Evolutionary conservation across 1,139 yeast genomes (phyloP), one percentile per base, ranked within the genome.

Genomic region (Debaryomycetaceae sp.): DNA sequence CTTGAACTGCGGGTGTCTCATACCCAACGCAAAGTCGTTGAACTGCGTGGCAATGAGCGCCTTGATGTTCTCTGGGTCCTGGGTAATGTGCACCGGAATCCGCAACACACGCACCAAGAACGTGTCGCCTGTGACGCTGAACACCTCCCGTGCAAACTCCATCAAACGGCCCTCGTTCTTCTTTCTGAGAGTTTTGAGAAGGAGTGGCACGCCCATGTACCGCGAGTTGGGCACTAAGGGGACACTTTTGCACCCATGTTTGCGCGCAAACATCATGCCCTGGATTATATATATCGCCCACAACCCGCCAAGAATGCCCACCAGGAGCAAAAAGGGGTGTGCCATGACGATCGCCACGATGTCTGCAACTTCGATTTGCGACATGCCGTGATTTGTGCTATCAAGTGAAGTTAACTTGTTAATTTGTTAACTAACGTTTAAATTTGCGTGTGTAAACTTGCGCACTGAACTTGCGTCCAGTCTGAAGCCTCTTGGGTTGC

Each of bases 21-120:
- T 54, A 1, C 84, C 85, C 41, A 80, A 68, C 13, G 72, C 66
- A 55, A 72, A 79, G 50, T 79, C 81, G 51, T 70, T 69, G 57
- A 78, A 78, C 46, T 73, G 73, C 24, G 73, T 69, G n/a, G 74
- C 70, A 48, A 69, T 54, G 36, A 66, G 43, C 4, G 73, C 72
- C 54, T 70, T 61, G 50, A 70, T 55, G 53, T 68, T 66, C 45
- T 66, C 72, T 6, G 66, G 65, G 40, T 63, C 66, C 36, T 49
- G 45, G 24, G 68, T 62, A 35, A 56, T 47, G 33, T 63, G 43
- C 27, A 55, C 39, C 31, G 42, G 44, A 39, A 50, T 62, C 6
- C 58, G 56, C 23, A 69, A 65, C 42, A 73, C 72, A 20, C 59
- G 56, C 23, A 80, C 76, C 62, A 72, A 74, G 49, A 61, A 53